Conservation (phyloP, 1,284 basidiomycete genomes). For the Pholiota adiposa region DNA sequence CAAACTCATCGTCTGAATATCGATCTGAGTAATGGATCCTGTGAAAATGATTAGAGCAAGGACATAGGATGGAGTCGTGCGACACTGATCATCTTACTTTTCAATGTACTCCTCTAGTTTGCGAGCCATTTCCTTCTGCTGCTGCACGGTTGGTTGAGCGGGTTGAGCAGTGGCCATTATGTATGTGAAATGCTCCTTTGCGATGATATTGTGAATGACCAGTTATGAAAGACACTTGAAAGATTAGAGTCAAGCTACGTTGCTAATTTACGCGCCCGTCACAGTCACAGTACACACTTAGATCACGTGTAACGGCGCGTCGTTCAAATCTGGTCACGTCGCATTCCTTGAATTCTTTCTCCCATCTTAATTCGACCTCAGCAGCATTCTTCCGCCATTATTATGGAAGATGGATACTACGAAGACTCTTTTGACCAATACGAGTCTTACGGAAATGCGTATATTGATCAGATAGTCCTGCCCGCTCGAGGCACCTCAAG, state of each 20-base stretch:
- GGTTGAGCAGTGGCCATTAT: slow-evolving; percentile 32
- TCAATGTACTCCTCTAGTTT: slow-evolving; percentile 72
- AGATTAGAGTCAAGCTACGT: slow-evolving; percentile 5
- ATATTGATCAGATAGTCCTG: neutral
- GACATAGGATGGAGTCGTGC: slow-evolving; percentile 5
- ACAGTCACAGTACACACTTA: slow-evolving; percentile 20
- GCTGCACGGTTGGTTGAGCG: slow-evolving; percentile 25
- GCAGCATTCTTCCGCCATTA: neutral
- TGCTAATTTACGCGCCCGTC: slow-evolving; percentile 24
- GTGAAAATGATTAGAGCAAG: slow-evolving; percentile 18
- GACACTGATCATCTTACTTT: slow-evolving; percentile 49
- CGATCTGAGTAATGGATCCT: slow-evolving; percentile 87
- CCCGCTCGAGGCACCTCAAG: neutral
- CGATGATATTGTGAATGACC: no score
- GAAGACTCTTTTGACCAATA: slow-evolving; percentile 8
- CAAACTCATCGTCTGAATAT: slow-evolving; percentile 81
- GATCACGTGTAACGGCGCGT: slow-evolving; percentile 23
- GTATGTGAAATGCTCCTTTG: neutral
- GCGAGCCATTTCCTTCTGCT: slow-evolving; percentile 45
- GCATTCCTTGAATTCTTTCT: neutral
- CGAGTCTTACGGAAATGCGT: neutral
- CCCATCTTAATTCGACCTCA: neutral
- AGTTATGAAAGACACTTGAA: neutral
- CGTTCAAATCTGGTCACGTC: neutral
- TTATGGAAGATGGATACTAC: slow-evolving; percentile 15